Conservation (phyloP, 768 basidiomycete genomes). For the Macrolepiota fuliginosa region DNA sequence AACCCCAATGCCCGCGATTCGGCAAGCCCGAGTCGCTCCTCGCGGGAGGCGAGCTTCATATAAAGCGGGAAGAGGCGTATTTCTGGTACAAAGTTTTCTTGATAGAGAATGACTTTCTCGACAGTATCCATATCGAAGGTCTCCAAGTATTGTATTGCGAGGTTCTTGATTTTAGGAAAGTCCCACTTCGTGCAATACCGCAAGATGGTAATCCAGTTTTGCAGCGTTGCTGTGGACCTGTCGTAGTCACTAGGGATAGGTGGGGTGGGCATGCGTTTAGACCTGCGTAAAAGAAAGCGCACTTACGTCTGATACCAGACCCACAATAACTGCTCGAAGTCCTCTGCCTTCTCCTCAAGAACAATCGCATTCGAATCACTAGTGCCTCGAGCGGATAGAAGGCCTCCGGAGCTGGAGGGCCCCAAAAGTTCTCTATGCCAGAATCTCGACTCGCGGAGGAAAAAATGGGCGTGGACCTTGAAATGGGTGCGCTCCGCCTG, state of each 20-base stretch:
- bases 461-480: slow-evolving; percentile 17
- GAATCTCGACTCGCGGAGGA: slow-evolving; percentile 15
- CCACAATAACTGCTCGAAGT: slow-evolving; percentile 16
- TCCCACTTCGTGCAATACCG: slow-evolving; percentile 4
- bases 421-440: slow-evolving; percentile 7
- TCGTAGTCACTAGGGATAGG: not conserved
- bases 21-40: slow-evolving; percentile 39
- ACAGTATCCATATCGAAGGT: not conserved
- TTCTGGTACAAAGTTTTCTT: not conserved
- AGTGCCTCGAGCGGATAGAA: not conserved
- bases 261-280: not conserved
- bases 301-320: slow-evolving; percentile 18
- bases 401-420: not conserved
- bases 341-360: slow-evolving; percentile 9
- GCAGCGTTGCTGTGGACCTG: not conserved
- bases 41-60: not conserved
- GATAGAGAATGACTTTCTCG: not conserved
- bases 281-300: not conserved
- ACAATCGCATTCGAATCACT: slow-evolving; percentile 8
- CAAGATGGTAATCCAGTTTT: slow-evolving; percentile 1
- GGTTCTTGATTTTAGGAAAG: not conserved
- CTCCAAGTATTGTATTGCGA: slow-evolving; percentile 3
- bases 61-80: slow-evolving; percentile 2
- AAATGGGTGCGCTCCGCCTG: slow-evolving; percentile 13
- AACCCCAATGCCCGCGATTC: slow-evolving; percentile 57